phyloP scores from a whole-genome alignment of 1,284 basidiomycete species.

The Violaceomyces palustris region DNA sequence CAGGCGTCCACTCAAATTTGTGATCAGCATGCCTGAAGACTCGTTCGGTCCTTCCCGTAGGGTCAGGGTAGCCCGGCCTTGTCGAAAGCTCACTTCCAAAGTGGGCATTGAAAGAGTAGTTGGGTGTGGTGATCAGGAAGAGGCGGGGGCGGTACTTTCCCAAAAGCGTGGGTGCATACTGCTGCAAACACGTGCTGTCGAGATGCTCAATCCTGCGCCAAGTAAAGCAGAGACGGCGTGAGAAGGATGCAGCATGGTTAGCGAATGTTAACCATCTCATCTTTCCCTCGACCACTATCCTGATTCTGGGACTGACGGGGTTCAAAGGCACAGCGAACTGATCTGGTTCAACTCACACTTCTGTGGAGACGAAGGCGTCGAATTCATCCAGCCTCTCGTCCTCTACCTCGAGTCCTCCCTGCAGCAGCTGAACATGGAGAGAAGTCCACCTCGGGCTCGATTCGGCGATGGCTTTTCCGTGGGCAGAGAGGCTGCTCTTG shows the following conservation, averaged over 20 bases:
- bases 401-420: conserved; percentile 70
- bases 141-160: conserved; percentile 75
- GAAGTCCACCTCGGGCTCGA: conserved; percentile 30
- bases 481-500: conserved; percentile 22
- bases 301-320: too few species aligned
- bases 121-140: conserved; percentile 82
- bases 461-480: conserved; percentile 22
- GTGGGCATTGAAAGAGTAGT: conserved; percentile 79
- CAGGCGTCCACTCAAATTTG: conserved; percentile 84
- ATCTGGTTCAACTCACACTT: conserved; percentile 75
- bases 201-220: conserved; percentile 81
- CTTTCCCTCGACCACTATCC: too few species aligned
- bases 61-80: conserved; percentile 63
- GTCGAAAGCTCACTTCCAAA: conserved; percentile 57
- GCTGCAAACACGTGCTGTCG: conserved; percentile 63
- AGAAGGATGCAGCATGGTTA: too few species aligned
- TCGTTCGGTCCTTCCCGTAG: conserved; percentile 65
- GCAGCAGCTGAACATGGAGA: conserved; percentile 40
- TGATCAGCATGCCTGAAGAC: conserved; percentile 73
- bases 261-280: too few species aligned
- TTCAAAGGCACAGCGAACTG: too few species aligned
- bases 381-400: conserved; percentile 68
- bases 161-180: conserved; percentile 74
- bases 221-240: too few species aligned
- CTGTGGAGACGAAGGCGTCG: conserved; percentile 78